These are phyloP conservation scores for Tritrichomonas musculus DNA, from an alignment of 208 protist species.

Conservation along the genomic window DNA sequence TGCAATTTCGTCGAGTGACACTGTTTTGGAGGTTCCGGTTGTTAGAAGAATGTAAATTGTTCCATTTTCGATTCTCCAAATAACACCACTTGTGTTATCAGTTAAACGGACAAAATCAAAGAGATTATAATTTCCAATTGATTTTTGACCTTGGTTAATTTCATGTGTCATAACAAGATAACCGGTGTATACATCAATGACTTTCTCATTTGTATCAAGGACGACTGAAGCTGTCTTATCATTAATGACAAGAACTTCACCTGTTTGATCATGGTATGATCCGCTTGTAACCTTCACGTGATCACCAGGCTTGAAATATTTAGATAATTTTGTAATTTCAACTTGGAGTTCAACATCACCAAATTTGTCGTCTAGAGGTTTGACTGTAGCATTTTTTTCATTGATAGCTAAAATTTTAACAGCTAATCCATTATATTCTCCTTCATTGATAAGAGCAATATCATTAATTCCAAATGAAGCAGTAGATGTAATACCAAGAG, in stretches of 20 bases:
- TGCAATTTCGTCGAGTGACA: not conserved
- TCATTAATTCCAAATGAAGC: not conserved
- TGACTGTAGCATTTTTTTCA: not conserved
- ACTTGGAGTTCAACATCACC: not conserved
- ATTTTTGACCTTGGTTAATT: too few species aligned
- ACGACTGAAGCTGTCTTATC: not conserved
- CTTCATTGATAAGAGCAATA: not conserved
- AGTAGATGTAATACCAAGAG: not conserved
- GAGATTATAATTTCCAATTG: not conserved
- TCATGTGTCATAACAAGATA: not conserved
- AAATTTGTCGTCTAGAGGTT: not conserved
- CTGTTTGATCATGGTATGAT: not conserved
- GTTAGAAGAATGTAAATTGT: not conserved
- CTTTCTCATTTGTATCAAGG: not conserved
- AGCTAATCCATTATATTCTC: not conserved
- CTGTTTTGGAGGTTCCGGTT: not conserved
- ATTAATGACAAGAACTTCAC: not conserved
- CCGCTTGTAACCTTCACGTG: not conserved
- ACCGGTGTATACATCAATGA: not conserved
- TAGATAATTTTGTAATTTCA: not conserved
- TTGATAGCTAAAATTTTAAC: not conserved
- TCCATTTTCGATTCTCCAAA: conserved; percentile 5
- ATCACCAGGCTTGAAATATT: not conserved
- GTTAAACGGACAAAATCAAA: not conserved
- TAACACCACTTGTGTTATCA: not conserved